These are phyloP conservation scores for Leccinum disarticulatum DNA, from an alignment of 768 basidiomycete genomes.

Conservation along the genomic window DNA sequence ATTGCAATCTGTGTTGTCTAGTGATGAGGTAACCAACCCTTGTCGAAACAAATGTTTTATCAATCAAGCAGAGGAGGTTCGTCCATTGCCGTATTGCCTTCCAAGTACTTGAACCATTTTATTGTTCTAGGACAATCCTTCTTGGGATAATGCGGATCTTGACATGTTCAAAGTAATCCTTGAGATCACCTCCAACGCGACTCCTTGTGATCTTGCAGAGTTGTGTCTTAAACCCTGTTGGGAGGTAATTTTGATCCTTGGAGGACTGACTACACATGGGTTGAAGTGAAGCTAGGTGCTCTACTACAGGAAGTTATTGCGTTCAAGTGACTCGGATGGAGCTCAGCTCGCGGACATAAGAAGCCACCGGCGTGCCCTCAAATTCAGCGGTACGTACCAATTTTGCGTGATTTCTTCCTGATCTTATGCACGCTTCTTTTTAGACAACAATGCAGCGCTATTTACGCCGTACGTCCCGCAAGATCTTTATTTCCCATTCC, in stretches of 20 bases:
- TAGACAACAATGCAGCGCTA: conserved; percentile 17
- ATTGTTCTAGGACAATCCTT: conserved; percentile 20
- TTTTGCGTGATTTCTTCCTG: neutral
- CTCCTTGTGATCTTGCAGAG: conserved; percentile 54
- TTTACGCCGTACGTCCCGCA: conserved; percentile 28
- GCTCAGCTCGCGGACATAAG: conserved; percentile 1
- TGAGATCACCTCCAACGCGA: conserved; percentile 42
- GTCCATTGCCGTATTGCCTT: neutral
- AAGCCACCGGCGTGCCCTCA: conserved; percentile 7
- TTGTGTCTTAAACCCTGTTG: conserved; percentile 59
- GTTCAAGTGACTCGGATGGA: neutral
- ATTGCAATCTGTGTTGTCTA: neutral
- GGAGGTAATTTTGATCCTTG: conserved; percentile 41
- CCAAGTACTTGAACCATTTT: neutral
- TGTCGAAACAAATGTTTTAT: conserved; percentile 33
- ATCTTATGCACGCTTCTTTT: conserved; percentile 9
- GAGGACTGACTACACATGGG: neutral
- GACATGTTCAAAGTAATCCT: conserved; percentile 41
- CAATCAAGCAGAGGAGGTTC: conserved; percentile 14
- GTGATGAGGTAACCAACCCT: conserved; percentile 15
- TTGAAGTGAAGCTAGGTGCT: conserved; percentile 23
- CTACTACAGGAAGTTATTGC: conserved; percentile 20
- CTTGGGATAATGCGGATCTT: conserved; percentile 41
- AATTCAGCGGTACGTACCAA: conserved; percentile 22
- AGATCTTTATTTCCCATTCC: neutral